These are phyloP conservation scores for Tricholoma sp. DNA, from an alignment of 768 basidiomycete genomes.

Conservation along the genomic window DNA sequence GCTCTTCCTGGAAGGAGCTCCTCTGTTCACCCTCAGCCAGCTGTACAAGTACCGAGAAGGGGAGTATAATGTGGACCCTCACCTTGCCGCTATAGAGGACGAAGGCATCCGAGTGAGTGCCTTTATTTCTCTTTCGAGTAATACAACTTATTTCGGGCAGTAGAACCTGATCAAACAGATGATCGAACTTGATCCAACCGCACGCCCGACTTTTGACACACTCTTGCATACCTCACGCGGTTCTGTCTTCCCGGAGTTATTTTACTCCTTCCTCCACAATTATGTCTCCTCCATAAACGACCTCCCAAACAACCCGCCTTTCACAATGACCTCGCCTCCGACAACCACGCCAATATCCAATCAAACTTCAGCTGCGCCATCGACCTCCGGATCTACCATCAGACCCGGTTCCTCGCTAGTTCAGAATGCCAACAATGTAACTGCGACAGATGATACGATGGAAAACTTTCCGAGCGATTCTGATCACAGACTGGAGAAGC, in stretches of 20 bases:
- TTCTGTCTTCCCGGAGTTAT: constrained; percentile 83
- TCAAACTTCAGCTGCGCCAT: constrained; percentile 26
- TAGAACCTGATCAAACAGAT: constrained; percentile 87
- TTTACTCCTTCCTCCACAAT: constrained; percentile 92
- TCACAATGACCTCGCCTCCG: constrained; percentile 31
- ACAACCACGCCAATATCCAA: constrained; percentile 20
- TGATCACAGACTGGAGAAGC: constrained; percentile 76
- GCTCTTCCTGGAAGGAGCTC: constrained; percentile 90
- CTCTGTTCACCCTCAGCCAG: constrained; percentile 90
- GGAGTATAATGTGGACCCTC: constrained; percentile 68
- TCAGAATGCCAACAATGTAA: constrained; percentile 10
- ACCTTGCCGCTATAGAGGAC: constrained; percentile 75
- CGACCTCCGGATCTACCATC: constrained; percentile 26
- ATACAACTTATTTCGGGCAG: constrained; percentile 21
- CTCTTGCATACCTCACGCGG: constrained; percentile 72
- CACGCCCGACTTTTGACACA: constrained; percentile 78
- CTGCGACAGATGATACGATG: constrained; percentile 21
- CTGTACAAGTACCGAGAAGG: constrained; percentile 92
- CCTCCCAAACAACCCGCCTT: constrained; percentile 43
- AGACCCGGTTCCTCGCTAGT: constrained; percentile 28
- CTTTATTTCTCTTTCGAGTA: neutral
- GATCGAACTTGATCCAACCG: constrained; percentile 74
- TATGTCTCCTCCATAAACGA: constrained; percentile 82
- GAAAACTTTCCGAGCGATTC: constrained; percentile 69
- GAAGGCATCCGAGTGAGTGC: constrained; percentile 69